These are phyloP conservation scores for Xylariales sp. DNA, from an alignment of 2,329 filamentous ascomycete genomes.

Conservation along the genomic window DNA sequence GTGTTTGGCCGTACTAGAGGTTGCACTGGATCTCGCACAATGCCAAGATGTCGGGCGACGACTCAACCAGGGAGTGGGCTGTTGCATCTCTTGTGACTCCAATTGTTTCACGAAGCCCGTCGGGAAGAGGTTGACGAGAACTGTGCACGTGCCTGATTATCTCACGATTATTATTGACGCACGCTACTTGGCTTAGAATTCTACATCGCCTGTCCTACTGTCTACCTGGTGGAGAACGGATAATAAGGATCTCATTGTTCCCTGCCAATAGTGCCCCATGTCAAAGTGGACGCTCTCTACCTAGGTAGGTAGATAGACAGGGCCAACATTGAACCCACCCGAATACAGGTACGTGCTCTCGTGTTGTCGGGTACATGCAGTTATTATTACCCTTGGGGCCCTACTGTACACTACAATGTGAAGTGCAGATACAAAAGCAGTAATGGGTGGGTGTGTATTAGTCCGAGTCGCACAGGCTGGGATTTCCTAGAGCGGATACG, in stretches of 20 bases:
- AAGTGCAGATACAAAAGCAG: not conserved
- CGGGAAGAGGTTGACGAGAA: not conserved
- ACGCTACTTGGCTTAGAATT: not conserved
- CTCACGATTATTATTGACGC: not conserved
- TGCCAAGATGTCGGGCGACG: constrained; percentile 8
- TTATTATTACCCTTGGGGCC: too few species aligned
- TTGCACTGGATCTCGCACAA: constrained; percentile 16
- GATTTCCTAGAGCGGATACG: not conserved
- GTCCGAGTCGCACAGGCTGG: not conserved
- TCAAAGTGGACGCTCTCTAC: too few species aligned
- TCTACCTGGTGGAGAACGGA: too few species aligned
- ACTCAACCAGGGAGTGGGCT: not conserved
- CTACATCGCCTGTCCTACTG: not conserved
- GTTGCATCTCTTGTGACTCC: constrained; percentile 21
- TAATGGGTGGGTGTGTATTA: not conserved
- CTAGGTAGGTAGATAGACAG: too few species aligned
- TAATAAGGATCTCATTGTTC: too few species aligned
- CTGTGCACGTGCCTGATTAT: not conserved
- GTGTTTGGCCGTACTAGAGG: constrained; percentile 18
- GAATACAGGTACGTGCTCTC: too few species aligned
- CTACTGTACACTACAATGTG: too few species aligned
- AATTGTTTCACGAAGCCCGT: constrained; percentile 6
- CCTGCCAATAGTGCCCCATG: too few species aligned
- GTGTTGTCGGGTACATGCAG: too few species aligned
- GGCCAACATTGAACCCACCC: too few species aligned